Percentiles rank a stretch among this genome's conserved stretches.
These are phyloP conservation scores for Torulaspora gathmanii DNA, from an alignment of 805 yeast species.

Conservation along the genomic window DNA sequence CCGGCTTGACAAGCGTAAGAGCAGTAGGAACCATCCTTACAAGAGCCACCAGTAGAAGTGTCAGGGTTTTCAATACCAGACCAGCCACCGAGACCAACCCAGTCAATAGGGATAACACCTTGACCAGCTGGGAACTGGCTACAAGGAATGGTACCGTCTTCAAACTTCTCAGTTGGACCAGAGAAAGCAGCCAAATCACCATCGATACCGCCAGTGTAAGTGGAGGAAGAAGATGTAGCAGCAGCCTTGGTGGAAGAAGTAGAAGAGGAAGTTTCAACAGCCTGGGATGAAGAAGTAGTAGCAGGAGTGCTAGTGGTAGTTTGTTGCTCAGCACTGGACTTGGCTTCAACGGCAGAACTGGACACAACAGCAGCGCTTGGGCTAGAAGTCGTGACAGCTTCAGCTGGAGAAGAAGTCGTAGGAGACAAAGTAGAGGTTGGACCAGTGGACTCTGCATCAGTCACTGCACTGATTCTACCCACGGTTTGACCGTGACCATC, in stretches of 20 bases:
- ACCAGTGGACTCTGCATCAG: conserved; percentile 22
- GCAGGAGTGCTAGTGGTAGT: conserved; percentile 24
- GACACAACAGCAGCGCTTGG: conserved; percentile 30
- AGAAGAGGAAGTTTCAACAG: conserved; percentile 24
- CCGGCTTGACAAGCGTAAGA: conserved; percentile 98
- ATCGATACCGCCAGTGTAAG: conserved; percentile 34
- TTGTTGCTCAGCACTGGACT: not conserved
- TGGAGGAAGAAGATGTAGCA: conserved; percentile 33
- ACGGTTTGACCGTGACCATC: conserved; percentile 46
- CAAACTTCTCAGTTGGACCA: conserved; percentile 55
- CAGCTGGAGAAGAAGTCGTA: conserved; percentile 19
- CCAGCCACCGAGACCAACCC: conserved; percentile 54
- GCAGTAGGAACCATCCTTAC: conserved; percentile 89
- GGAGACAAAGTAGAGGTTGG: conserved; percentile 28
- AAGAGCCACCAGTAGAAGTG: conserved; percentile 57
- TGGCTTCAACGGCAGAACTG: conserved; percentile 18
- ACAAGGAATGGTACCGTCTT: conserved; percentile 68
- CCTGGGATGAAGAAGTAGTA: too few relatives aligned
- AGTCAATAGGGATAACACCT: conserved; percentile 60
- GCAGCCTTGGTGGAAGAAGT: conserved; percentile 30
- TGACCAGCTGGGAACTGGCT: conserved; percentile 67
- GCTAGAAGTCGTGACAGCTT: conserved; percentile 30
- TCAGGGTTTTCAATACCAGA: conserved; percentile 34
- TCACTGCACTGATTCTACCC: conserved; percentile 21
- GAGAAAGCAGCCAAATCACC: conserved; percentile 60